Base-by-base conservation (phyloP, 1,284 basidiomycete genomes). In the Cryptococcus depauperatus region DNA sequence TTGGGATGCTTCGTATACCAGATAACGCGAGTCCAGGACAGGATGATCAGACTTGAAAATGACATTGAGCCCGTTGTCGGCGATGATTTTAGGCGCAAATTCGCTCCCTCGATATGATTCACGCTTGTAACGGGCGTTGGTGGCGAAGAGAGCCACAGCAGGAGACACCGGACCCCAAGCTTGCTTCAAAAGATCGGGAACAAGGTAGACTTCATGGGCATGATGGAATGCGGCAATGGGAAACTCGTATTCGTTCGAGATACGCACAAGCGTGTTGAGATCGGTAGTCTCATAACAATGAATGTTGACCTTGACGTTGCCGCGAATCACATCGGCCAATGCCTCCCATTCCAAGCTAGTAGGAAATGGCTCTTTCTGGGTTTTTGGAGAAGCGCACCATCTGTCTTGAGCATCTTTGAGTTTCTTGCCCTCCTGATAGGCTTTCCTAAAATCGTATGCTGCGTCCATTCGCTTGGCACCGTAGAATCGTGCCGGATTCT, bases 1-100 rank as follows among this genome's bases (percentile, higher is more conserved):
- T 64, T 91, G 86, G 46, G 87, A 85, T 0, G 90, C 89, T 68
- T 95, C 89, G 59, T 81, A 82, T 2, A 89, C 64, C 9, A 95
- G 73, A 61, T 81, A 80, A 5, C 90, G 77, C 26, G 84, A 85
- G 62, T 92, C 82, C 16, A 89, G 58, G 4, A 76, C 81, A 0
- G 80, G 77, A 55, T 84, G 83, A 61, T 85, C 83, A 35, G 76
- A 79, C 76, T 83, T 74, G 59, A 69, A 65, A 14, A 82, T 78
- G 3, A 93, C 83, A 28, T 77, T 74, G 22, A 92, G 69, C 2
- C 81, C 83, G 42, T 81, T 77, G 37, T 90, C 82, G 0, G 81
- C 74, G 16, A 93, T 73, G 41, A 95, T 82, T 35, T 80, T 79
- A 14, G 86, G 78, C 0, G 89, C 85, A 65, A 84, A 93, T 56